A percentile compares a stretch with the other conserved stretches of the same genome.
phyloP scores from a whole-genome alignment of 768 basidiomycete species.

The Leccinum barrowsii region DNA sequence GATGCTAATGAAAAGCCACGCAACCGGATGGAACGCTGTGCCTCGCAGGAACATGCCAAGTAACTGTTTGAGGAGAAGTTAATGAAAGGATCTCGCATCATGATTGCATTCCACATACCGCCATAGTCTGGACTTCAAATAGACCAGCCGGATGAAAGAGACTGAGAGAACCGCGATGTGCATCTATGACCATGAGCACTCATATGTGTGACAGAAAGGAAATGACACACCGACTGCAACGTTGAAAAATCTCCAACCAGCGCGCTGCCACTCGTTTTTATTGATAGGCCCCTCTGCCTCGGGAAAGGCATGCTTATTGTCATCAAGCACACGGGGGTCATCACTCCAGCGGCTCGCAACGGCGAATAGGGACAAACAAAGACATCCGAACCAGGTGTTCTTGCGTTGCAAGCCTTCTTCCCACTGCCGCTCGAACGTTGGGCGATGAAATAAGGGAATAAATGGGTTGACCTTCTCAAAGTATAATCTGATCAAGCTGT shows the following conservation, averaged over 20 bases:
- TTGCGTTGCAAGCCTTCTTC: slow-evolving; percentile 47
- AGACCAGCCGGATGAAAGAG: slow-evolving; percentile 54
- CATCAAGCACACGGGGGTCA: slow-evolving; percentile 54
- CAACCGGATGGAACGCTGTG: slow-evolving; percentile 44
- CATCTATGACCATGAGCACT: slow-evolving; percentile 35
- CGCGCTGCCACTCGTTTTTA: slow-evolving; percentile 45
- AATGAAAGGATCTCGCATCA: background rate
- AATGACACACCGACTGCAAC: slow-evolving; percentile 45
- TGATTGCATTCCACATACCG: slow-evolving; percentile 32
- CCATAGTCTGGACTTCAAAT: slow-evolving; percentile 61
- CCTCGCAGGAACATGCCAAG: slow-evolving; percentile 54
- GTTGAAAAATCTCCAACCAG: slow-evolving; percentile 62
- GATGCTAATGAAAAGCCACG: slow-evolving; percentile 52
- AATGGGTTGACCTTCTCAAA: slow-evolving; percentile 59
- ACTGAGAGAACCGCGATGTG: slow-evolving; percentile 48
- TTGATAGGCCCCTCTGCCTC: slow-evolving; percentile 24
- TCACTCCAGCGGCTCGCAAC: slow-evolving; percentile 64
- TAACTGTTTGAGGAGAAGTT: slow-evolving; percentile 34
- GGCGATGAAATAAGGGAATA: slow-evolving; percentile 67
- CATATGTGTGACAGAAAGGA: background rate
- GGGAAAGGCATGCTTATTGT: slow-evolving; percentile 23
- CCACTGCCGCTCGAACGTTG: slow-evolving; percentile 65
- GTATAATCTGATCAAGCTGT: slow-evolving; percentile 59
- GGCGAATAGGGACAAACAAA: slow-evolving; percentile 66
- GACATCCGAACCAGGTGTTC: slow-evolving; percentile 56